Percentiles rank a stretch among this genome's conserved stretches.
Evolutionary conservation across 768 basidiomycete genomes (phyloP).

Genomic region (Boletus subcaerulescens): DNA sequence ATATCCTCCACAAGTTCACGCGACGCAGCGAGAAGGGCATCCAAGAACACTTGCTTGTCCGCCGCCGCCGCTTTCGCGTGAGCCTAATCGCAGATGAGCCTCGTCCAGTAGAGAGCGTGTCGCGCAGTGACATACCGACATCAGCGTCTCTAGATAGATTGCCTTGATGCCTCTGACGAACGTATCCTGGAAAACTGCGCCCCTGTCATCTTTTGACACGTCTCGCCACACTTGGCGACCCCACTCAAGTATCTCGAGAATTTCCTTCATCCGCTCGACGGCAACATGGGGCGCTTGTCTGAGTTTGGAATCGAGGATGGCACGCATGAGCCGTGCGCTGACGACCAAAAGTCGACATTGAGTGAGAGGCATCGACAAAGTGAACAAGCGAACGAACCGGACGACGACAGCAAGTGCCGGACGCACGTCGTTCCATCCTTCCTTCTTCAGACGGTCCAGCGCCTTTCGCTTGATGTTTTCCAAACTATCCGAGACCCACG

Average conservation of each 20-base stretch:
- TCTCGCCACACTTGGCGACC: constrained; percentile 6
- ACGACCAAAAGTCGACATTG: neutral
- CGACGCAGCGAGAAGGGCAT: neutral
- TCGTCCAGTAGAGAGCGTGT: neutral
- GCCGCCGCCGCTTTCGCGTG: neutral
- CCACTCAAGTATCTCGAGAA: neutral
- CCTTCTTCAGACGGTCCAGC: neutral
- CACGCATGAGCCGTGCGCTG: neutral
- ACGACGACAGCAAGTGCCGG: neutral
- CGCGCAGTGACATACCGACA: neutral
- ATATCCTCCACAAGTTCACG: neutral
- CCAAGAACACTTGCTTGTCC: neutral
- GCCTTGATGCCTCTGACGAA: neutral
- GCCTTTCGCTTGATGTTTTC: neutral
- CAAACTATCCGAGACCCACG: neutral
- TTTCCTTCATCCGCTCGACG: neutral
- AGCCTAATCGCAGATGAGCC: neutral
- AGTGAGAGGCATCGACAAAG: neutral
- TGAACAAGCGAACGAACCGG: neutral
- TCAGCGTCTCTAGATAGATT: neutral
- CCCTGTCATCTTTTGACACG: neutral
- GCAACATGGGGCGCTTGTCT: neutral
- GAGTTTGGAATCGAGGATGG: neutral
- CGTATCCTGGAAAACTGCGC: neutral
- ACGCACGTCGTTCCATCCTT: neutral